Conservation (phyloP, 2,329 filamentous ascomycete species). For the Emmonsia crescens region DNA sequence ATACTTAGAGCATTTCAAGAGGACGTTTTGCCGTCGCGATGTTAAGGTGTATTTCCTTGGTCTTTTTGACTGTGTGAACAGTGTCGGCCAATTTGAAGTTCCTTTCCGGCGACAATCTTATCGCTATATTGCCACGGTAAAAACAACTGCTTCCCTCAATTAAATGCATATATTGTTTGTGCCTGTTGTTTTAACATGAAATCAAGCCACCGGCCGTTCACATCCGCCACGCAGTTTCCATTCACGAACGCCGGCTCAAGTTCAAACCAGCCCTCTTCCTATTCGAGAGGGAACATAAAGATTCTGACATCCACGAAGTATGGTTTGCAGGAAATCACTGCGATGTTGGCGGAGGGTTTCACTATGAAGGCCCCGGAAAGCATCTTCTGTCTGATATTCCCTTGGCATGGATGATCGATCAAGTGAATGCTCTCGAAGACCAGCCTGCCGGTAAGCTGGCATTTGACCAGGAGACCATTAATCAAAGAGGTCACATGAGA, state of each 20-base stretch:
- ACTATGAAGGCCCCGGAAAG: constrained; percentile 20
- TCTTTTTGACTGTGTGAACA: constrained; percentile 46
- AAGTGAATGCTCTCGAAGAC: constrained; percentile 24
- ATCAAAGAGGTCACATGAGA: constrained; percentile 9
- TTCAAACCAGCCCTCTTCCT: constrained; percentile 42
- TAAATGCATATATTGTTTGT: constrained; percentile 10
- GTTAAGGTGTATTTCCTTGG: constrained; percentile 45
- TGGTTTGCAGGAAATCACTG: constrained; percentile 48
- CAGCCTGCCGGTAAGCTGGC: constrained; percentile 16
- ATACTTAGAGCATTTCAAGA: constrained; percentile 36
- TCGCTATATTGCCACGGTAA: constrained; percentile 28
- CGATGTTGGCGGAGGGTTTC: constrained; percentile 46
- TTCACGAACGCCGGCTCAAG: constrained; percentile 46
- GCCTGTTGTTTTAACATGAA: background rate
- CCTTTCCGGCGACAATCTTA: constrained; percentile 30
- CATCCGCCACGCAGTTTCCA: constrained; percentile 43
- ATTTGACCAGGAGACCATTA: constrained; percentile 14
- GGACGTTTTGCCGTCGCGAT: constrained; percentile 39
- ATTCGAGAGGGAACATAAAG: constrained; percentile 16
- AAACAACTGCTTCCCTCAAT: constrained; percentile 17
- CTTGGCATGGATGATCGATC: constrained; percentile 44
- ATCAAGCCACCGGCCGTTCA: constrained; percentile 33
- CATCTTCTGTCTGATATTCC: constrained; percentile 39
- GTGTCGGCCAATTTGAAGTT: constrained; percentile 29
- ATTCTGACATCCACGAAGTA: constrained; percentile 40